Evolutionary conservation across 495 filamentous ascomycete genomes (phyloP).

Genomic region (Entonaema liquescens): DNA sequence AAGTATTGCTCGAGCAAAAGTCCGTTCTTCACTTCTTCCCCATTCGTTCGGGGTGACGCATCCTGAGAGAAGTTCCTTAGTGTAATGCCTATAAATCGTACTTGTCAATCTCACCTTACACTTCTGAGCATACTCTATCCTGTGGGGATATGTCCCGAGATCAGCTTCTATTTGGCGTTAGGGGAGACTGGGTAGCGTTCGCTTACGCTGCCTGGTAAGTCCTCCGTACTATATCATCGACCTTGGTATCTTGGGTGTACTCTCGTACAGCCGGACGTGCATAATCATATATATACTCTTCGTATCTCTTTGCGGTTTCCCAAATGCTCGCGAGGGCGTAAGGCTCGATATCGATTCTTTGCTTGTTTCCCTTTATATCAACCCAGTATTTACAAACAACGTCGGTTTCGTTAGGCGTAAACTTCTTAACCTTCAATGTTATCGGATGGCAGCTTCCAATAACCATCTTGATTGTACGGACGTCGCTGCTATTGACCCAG

Average conservation of each 20-base stretch:
- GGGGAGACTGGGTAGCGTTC: too few species aligned
- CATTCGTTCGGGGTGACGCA: constrained; percentile 24
- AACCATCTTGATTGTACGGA: constrained; percentile 44
- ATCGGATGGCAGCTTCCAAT: constrained; percentile 48
- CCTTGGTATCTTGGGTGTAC: constrained; percentile 17
- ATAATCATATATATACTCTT: constrained; percentile 44
- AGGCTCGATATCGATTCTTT: constrained; percentile 38
- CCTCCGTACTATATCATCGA: constrained; percentile 26
- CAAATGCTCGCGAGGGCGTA: constrained; percentile 51
- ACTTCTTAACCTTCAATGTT: constrained; percentile 46
- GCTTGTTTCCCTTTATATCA: constrained; percentile 27
- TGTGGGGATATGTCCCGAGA: neutral
- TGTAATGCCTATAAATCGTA: neutral
- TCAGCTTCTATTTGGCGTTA: constrained; percentile 10
- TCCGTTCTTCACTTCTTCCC: constrained; percentile 32
- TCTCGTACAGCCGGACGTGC: constrained; percentile 34
- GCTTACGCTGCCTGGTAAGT: constrained; percentile 37
- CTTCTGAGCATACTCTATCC: constrained; percentile 1
- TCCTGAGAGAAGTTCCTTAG: constrained; percentile 16
- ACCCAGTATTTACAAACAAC: constrained; percentile 44
- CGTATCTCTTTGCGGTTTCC: constrained; percentile 45
- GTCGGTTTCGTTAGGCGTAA: constrained; percentile 45
- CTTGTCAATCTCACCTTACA: constrained; percentile 10
- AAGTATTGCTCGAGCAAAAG: constrained; percentile 46
- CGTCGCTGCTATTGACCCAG: constrained; percentile 29